A percentile compares a stretch with the other conserved stretches of the same genome.
phyloP scores from a whole-genome alignment of 2,329 filamentous ascomycete genomes.

The Ophiocordyceps camponoti-floridani region DNA sequence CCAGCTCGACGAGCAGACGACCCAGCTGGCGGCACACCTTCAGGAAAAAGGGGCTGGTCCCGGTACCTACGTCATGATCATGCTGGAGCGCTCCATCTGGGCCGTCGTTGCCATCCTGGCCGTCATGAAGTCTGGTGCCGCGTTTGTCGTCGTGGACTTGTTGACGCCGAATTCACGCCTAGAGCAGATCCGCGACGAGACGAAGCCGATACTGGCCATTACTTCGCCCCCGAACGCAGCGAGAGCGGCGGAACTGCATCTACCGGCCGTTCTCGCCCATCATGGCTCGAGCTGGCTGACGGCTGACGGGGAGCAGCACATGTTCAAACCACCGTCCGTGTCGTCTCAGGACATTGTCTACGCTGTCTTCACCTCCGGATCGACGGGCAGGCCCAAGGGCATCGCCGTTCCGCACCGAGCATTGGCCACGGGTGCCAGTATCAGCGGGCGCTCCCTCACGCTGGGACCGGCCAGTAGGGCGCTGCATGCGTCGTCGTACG shows the following conservation, averaged over 20 bases:
- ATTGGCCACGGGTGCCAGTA: conserved; percentile 1
- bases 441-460: background rate
- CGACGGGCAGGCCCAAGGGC: conserved; percentile 29
- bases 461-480: background rate
- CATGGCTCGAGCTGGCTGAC: background rate
- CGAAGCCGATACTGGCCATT: conserved; percentile 1
- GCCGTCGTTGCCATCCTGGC: conserved; percentile 8
- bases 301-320: background rate
- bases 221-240: background rate
- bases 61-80: background rate
- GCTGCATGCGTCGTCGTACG: conserved; percentile 5
- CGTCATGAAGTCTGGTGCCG: conserved; percentile 13
- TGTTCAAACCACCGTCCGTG: background rate
- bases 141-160: conserved; percentile 13
- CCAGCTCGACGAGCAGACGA: conserved; percentile 2
- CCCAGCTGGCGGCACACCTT: conserved; percentile 2
- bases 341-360: conserved; percentile 4
- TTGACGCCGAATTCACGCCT: conserved; percentile 2
- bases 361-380: conserved; percentile 34
- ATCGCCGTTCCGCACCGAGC: conserved; percentile 2
- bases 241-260: background rate
- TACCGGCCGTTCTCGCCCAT: background rate
- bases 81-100: conserved; percentile 1
- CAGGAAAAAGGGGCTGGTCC: background rate
- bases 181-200: conserved; percentile 1